A percentile compares a stretch with the other conserved stretches of the same genome.
Conservation (phyloP, 2,329 filamentous ascomycete species). For the Curvularia hawaiiensis region DNA sequence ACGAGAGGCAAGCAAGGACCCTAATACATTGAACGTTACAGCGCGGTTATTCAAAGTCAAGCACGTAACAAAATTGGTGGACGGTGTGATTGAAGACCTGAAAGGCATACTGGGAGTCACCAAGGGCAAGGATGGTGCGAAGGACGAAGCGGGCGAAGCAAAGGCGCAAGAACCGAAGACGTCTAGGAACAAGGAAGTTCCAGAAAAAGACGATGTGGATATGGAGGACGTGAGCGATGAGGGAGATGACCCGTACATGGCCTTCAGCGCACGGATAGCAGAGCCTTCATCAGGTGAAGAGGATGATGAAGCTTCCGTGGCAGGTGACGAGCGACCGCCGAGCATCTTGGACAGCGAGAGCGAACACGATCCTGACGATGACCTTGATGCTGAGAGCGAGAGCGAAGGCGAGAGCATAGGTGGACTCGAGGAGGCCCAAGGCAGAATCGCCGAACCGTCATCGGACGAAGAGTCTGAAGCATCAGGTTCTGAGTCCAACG, state of each 20-base stretch:
- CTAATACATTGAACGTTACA: constrained; percentile 61
- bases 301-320: constrained; percentile 36
- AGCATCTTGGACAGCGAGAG: constrained; percentile 39
- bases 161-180: constrained; percentile 38
- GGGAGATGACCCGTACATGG: constrained; percentile 39
- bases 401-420: constrained; percentile 7
- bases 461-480: constrained; percentile 19
- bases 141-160: constrained; percentile 21
- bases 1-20: constrained; percentile 49
- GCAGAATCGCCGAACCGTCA: constrained; percentile 4
- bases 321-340: constrained; percentile 37
- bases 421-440: background rate
- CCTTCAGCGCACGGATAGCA: constrained; percentile 49
- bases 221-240: constrained; percentile 37
- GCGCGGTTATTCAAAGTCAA: constrained; percentile 65
- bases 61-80: constrained; percentile 61
- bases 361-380: constrained; percentile 27
- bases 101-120: constrained; percentile 43
- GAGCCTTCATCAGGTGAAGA: constrained; percentile 45
- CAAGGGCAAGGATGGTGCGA: constrained; percentile 20
- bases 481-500: constrained; percentile 17
- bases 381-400: constrained; percentile 26
- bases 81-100: constrained; percentile 51
- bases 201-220: constrained; percentile 24
- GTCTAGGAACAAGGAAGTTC: constrained; percentile 26